Evolutionary conservation across 441 rosid genomes (phyloP), one percentile per base, ranked within the genome.

Genomic region (Pelargonium cotyledonis): DNA sequence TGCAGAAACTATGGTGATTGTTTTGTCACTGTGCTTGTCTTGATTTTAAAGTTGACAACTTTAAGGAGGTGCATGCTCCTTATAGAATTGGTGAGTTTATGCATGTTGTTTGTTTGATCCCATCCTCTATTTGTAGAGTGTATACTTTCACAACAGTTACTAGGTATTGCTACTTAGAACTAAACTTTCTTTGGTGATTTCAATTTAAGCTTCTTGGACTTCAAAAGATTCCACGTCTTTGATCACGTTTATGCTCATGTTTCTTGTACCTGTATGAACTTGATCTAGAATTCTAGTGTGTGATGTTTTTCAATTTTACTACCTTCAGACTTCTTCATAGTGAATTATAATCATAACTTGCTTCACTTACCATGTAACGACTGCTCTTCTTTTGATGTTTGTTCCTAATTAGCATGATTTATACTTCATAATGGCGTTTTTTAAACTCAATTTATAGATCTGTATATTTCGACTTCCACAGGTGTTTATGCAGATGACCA

Each of bases 401-500:
- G 38, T 31, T 31, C 38, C 38, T 31, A 31, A 11, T 49, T 49
- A 49, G 16, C 57, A 49, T 14, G 16, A 49, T 49, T 49, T 14
- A n/a, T 49, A 49, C 57, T 49, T 49, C 57, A 49, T 49, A 49
- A 5, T 49, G 4, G 57, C 5, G 57, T 49, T 21, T 2, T 21
- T 35, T 44, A 58, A 6, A 8, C 31, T 11, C 6, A 19, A 63
- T 51, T 10, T 51, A 6, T 73, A 8, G 62, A 23, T 69, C 31
- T 31, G 38, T 31, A 31, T 31, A 31, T 31, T 31, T 31, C 5
- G 38, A 31, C 5, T 31, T 31, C 4, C 43, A n/a, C 76, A 89
- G 98, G 98, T 38, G 82, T 88, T 41, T 93, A 91, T 80, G 97
- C 91, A 69, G 90, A 88, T 70, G 80, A 75, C 65, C 77, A 65